Percentiles rank a stretch among this genome's conserved stretches.
These are phyloP conservation scores for Takakia lepidozioides DNA, from an alignment of 225 moss, liverwort and hornwort genomes.

Conservation along the genomic window DNA sequence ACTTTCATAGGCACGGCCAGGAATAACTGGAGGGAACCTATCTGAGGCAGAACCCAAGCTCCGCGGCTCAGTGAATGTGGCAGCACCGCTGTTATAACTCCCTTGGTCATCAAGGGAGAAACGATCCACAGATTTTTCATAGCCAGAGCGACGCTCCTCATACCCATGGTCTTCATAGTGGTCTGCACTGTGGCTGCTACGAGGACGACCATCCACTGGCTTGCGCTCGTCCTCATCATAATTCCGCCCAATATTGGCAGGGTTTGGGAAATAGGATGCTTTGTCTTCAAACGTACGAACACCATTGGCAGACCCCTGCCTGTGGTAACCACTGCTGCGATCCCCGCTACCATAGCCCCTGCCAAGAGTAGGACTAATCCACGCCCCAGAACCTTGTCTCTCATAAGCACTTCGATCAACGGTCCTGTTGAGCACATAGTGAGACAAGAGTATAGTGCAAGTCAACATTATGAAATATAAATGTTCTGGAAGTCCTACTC, in stretches of 20 bases:
- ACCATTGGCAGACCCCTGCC: constrained; percentile 67
- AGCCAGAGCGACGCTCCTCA: constrained; percentile 73
- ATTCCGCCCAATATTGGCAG: constrained; percentile 97
- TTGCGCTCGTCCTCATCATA: constrained; percentile 99
- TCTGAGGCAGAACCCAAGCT: constrained; percentile 44
- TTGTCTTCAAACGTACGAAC: constrained; percentile 90
- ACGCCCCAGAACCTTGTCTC: constrained; percentile 84
- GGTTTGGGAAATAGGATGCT: constrained; percentile 94
- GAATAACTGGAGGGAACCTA: no score
- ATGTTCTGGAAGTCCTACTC: no score
- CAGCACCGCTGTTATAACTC: constrained; percentile 17
- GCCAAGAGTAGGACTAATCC: constrained; percentile 91
- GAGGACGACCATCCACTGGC: constrained; percentile 87
- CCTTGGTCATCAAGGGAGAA: constrained; percentile 78
- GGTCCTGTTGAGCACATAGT: no score
- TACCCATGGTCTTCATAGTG: constrained; percentile 77
- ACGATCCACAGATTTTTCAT: constrained; percentile 57
- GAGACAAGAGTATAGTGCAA: no score
- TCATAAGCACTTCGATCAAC: constrained; percentile 91
- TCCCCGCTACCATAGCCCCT: constrained; percentile 73
- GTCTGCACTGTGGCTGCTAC: constrained; percentile 75
- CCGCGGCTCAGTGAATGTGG: no score
- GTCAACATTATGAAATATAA: no score
- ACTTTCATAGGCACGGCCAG: constrained; percentile 46
- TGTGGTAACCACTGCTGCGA: constrained; percentile 63